These are phyloP conservation scores for Starmera dryadoides DNA, from an alignment of 805 yeast genomes.

Conservation along the genomic window DNA sequence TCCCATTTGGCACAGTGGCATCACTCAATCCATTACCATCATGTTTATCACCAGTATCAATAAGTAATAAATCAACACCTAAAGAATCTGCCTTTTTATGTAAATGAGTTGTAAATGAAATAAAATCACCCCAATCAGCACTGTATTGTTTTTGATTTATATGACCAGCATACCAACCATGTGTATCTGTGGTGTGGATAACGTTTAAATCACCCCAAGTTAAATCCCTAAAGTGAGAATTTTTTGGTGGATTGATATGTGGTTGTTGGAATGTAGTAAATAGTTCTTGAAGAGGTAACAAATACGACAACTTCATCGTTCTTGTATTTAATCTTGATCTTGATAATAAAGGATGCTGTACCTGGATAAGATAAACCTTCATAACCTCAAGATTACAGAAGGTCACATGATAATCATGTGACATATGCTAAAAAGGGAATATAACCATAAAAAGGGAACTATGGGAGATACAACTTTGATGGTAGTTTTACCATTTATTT, in stretches of 20 bases:
- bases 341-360: too few species aligned
- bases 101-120: constrained; percentile 57
- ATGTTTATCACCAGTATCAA: constrained; percentile 91
- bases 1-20: constrained; percentile 68
- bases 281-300: too few species aligned
- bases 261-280: constrained; percentile 15
- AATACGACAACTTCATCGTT: too few species aligned
- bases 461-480: too few species aligned
- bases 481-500: too few species aligned
- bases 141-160: constrained; percentile 65
- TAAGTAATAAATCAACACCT: constrained; percentile 57
- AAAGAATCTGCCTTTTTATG: constrained; percentile 32
- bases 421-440: too few species aligned
- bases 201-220: constrained; percentile 72
- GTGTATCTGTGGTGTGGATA: constrained; percentile 93
- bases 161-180: constrained; percentile 95
- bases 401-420: too few species aligned
- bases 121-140: constrained; percentile 90
- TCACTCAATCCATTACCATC: constrained; percentile 93
- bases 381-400: too few species aligned
- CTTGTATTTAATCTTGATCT: too few species aligned
- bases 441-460: too few species aligned
- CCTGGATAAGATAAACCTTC: too few species aligned
- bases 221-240: constrained; percentile 43
- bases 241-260: constrained; percentile 19